Evolutionary conservation across 1,139 yeast species (phyloP).

Genomic region (Magnusiomyces tetraspermus): DNA sequence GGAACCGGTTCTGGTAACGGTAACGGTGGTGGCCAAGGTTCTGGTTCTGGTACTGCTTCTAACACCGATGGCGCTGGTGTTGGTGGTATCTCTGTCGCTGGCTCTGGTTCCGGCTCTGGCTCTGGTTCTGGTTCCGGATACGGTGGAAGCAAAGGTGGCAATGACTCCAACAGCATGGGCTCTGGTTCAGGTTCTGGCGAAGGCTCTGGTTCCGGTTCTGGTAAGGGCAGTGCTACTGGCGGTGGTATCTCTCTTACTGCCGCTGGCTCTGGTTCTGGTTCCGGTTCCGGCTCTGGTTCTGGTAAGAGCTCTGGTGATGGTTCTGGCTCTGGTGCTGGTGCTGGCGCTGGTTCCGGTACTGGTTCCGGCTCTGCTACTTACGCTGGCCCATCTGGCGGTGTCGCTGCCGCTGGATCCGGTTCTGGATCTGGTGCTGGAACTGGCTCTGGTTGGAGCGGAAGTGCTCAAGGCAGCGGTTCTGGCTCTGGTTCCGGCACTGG

Average conservation of each 20-base stretch:
- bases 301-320: background rate
- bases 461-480: conserved; percentile 1
- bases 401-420: background rate
- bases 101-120: conserved; percentile 1
- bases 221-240: background rate
- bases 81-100: background rate
- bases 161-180: background rate
- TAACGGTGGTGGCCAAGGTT: background rate
- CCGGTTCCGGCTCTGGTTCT: conserved; percentile 3
- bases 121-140: background rate
- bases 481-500: conserved; percentile 4
- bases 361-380: conserved; percentile 1
- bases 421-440: background rate
- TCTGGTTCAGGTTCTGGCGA: background rate
- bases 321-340: background rate
- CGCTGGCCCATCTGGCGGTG: background rate
- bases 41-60: background rate
- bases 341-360: conserved; percentile 4
- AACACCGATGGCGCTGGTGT: background rate
- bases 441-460: background rate
- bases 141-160: conserved; percentile 4
- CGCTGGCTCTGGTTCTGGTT: conserved; percentile 1
- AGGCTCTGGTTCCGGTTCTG: conserved; percentile 2
- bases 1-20: background rate
- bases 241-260: conserved; percentile 1